Percentiles rank a stretch among this genome's conserved stretches.
Conservation (phyloP, 164 flowering plant species). For the Cinnamomum chago region DNA sequence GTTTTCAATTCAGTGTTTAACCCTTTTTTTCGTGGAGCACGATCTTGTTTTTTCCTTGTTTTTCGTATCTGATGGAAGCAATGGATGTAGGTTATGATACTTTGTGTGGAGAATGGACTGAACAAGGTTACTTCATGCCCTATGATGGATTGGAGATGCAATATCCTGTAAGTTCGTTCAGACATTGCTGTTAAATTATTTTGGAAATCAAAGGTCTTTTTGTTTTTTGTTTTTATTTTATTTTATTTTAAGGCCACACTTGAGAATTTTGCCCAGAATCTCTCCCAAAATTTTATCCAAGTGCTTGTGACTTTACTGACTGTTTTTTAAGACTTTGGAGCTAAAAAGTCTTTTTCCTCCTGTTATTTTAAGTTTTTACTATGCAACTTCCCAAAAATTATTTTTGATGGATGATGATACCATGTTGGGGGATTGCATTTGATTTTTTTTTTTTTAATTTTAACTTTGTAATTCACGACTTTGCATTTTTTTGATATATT, state of each 20-base stretch:
- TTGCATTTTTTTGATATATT: no score
- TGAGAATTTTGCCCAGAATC: not conserved
- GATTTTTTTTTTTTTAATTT: no score
- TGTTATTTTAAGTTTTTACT: no score
- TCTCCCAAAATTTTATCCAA: not conserved
- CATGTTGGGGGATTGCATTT: no score
- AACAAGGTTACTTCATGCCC: conserved; percentile 34
- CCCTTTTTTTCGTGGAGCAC: no score
- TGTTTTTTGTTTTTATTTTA: no score
- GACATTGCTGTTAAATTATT: not conserved
- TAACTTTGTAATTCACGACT: no score
- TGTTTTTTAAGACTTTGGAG: no score
- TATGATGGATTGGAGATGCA: conserved; percentile 40
- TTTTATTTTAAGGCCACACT: not conserved
- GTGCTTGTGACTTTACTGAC: no score
- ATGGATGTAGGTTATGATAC: conserved; percentile 39
- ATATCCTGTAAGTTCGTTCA: conserved; percentile 37
- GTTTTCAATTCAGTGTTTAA: not conserved
- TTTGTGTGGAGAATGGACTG: conserved; percentile 32
- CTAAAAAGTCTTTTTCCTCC: no score
- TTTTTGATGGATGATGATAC: no score
- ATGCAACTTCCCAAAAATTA: no score
- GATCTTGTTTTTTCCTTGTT: not conserved
- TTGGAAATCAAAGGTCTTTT: not conserved
- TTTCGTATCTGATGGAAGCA: not conserved